These are phyloP conservation scores for Sodiomyces alkalinus DNA, from an alignment of 2,329 filamentous ascomycete genomes.

Conservation along the genomic window DNA sequence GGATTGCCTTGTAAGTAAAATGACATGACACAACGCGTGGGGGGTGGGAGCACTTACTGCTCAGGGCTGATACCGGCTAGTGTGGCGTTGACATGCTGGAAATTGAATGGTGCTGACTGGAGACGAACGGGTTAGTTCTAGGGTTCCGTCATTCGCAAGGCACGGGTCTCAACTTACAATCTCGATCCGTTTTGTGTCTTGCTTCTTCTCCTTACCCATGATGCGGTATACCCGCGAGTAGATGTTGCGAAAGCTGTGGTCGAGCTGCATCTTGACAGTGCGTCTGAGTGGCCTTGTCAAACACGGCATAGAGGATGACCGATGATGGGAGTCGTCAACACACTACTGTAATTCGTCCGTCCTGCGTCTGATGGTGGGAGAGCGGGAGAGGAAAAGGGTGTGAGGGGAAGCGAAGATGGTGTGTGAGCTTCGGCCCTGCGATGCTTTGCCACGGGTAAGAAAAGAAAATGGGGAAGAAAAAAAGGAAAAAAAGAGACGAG, in stretches of 20 bases:
- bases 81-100: conserved; percentile 35
- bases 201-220: conserved; percentile 26
- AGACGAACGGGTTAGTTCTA: conserved; percentile 10
- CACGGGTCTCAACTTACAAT: conserved; percentile 24
- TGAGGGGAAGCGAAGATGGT: neutral
- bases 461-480: too few species aligned
- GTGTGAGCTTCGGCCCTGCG: neutral
- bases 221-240: conserved; percentile 28
- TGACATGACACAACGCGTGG: neutral
- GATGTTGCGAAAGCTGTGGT: conserved; percentile 26
- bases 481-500: neutral
- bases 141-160: too few species aligned
- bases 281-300: conserved; percentile 1
- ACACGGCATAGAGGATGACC: neutral
- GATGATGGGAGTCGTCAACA: neutral
- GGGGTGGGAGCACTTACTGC: conserved; percentile 30
- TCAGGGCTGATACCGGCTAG: conserved; percentile 42
- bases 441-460: too few species aligned
- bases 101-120: conserved; percentile 45
- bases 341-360: too few species aligned
- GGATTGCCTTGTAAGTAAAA: neutral
- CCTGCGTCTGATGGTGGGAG: too few species aligned
- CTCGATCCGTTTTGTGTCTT: conserved; percentile 22
- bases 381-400: neutral
- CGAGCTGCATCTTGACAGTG: conserved; percentile 13